Evolutionary conservation across 345 rosid genomes (phyloP).

Genomic region (Rhizophora apiculata): DNA sequence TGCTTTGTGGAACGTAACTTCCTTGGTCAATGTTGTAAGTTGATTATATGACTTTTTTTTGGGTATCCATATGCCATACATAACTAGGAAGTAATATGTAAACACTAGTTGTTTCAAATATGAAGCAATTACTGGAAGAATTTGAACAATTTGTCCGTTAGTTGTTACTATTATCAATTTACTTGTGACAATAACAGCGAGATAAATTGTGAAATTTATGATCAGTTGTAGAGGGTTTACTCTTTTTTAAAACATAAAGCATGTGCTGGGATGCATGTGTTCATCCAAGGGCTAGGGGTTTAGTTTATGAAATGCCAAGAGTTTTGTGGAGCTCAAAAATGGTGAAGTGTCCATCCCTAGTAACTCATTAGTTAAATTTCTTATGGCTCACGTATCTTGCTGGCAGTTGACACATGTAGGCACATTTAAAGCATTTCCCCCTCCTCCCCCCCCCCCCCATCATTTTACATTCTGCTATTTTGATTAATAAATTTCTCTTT

Average conservation of each 20-base stretch:
- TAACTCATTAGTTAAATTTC: too few species aligned
- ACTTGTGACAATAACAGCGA: too few species aligned
- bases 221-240: too few species aligned
- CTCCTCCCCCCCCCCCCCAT: neutral
- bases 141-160: too few species aligned
- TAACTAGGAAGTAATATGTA: neutral
- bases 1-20: constrained; percentile 83
- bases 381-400: too few species aligned
- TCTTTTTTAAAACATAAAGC: neutral
- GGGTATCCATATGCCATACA: neutral
- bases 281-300: neutral
- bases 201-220: too few species aligned
- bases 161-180: too few species aligned
- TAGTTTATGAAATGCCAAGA: neutral
- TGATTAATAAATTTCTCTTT: neutral
- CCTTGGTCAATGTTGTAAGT: constrained; percentile 82
- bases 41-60: constrained; percentile 5
- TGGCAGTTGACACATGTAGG: too few species aligned
- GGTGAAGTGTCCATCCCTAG: neutral
- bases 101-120: too few species aligned
- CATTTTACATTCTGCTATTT: neutral
- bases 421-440: too few species aligned
- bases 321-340: neutral
- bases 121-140: too few species aligned
- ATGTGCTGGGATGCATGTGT: neutral